A percentile compares a stretch with the other conserved stretches of the same genome.
Evolutionary conservation across 345 rosid genomes (phyloP).

Genomic region (Boechera retrofracta): DNA sequence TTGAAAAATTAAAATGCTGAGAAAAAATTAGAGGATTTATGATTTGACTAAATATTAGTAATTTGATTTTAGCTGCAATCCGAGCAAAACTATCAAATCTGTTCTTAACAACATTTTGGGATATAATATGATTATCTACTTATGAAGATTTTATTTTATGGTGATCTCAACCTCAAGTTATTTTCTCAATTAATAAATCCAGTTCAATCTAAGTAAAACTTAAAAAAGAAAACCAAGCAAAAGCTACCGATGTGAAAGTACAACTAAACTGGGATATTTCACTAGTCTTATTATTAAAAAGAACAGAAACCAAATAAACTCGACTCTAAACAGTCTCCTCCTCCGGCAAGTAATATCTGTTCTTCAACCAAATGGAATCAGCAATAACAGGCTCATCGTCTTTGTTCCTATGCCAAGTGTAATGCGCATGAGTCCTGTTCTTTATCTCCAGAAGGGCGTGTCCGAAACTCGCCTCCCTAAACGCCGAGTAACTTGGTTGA

Average conservation of each 20-base stretch:
- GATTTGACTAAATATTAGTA: not conserved
- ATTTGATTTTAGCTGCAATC: not conserved
- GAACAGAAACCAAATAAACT: not conserved
- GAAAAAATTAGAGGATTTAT: too few species aligned
- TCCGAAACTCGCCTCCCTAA: slow-evolving; percentile 65
- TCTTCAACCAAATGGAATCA: slow-evolving; percentile 51
- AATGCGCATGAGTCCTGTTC: slow-evolving; percentile 60
- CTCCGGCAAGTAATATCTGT: slow-evolving; percentile 45
- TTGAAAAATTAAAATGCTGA: too few species aligned
- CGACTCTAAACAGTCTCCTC: not conserved
- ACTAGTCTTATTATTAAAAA: too few species aligned
- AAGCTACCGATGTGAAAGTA: not conserved
- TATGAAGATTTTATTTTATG: too few species aligned
- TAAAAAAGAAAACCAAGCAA: not conserved
- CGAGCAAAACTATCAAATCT: not conserved
- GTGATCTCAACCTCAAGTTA: too few species aligned
- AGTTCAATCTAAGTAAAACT: not conserved
- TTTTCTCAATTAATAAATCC: too few species aligned
- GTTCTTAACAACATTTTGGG: not conserved
- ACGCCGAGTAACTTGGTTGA: slow-evolving; percentile 64
- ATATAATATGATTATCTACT: too few species aligned
- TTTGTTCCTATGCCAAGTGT: slow-evolving; percentile 64
- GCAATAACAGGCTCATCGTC: slow-evolving; percentile 48
- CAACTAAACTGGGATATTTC: too few species aligned
- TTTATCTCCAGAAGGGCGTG: slow-evolving; percentile 61